Conservation (phyloP, 352 stramenopile species). For the Phytopythium oedochilum region DNA sequence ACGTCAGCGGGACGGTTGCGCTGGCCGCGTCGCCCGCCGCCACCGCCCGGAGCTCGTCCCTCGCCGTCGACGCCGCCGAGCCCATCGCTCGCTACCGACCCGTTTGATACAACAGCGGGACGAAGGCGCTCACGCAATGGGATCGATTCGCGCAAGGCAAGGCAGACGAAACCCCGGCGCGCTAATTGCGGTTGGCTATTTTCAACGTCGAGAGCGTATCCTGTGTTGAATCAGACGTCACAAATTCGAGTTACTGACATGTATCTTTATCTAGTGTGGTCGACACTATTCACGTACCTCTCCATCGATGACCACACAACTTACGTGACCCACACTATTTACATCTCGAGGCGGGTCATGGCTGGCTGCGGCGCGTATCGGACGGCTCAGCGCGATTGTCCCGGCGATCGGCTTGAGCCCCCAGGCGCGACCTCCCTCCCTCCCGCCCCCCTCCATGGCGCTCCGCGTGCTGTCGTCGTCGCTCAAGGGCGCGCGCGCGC, state of each 20-base stretch:
- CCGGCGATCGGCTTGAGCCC: background rate
- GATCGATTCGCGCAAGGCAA: no score
- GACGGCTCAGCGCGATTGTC: constrained; percentile 1
- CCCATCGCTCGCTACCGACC: constrained; percentile 25
- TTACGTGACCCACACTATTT: background rate
- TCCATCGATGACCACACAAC: background rate
- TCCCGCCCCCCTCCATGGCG: constrained; percentile 15
- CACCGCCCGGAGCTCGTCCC: constrained; percentile 28
- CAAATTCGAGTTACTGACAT: background rate
- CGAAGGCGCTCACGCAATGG: no score
- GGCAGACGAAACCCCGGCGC: background rate
- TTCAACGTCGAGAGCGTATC: no score
- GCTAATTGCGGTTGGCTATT: no score
- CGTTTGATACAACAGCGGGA: no score
- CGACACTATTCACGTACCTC: background rate
- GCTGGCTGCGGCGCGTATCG: background rate
- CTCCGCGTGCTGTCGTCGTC: constrained; percentile 45
- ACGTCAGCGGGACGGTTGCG: constrained; percentile 21
- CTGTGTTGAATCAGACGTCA: no score
- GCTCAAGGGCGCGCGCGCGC: constrained; percentile 18
- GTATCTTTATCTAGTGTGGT: background rate
- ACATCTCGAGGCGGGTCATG: background rate
- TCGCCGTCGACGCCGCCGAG: constrained; percentile 53
- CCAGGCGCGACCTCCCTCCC: background rate
- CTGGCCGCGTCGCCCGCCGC: background rate